Evolutionary conservation across 164 flowering plant genomes (phyloP).

Genomic region (Macadamia integrifolia): DNA sequence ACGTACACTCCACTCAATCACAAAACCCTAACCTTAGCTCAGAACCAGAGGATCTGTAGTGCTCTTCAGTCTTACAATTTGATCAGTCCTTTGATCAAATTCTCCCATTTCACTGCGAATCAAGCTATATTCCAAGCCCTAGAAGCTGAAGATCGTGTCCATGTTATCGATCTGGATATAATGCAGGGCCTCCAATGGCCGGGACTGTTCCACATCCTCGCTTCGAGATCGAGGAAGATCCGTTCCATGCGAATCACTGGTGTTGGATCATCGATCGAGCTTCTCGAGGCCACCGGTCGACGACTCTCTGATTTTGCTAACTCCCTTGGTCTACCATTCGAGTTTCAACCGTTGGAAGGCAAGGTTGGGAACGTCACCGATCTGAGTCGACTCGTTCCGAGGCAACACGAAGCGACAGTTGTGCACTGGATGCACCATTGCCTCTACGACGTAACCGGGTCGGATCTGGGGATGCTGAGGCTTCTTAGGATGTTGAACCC

Average conservation of each 20-base stretch:
- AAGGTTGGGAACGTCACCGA: constrained; percentile 55
- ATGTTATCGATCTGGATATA: constrained; percentile 82
- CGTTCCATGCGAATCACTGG: constrained; percentile 68
- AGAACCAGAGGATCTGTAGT: constrained; percentile 38
- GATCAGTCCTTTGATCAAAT: constrained; percentile 65
- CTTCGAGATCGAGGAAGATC: constrained; percentile 52
- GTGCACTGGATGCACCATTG: constrained; percentile 94
- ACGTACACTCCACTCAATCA: constrained; percentile 40
- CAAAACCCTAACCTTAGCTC: constrained; percentile 29
- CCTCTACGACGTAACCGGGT: constrained; percentile 74
- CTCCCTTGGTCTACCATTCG: constrained; percentile 69
- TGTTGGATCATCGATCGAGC: constrained; percentile 58
- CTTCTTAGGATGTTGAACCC: constrained; percentile 48
- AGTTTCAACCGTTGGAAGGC: constrained; percentile 64
- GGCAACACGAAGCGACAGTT: constrained; percentile 44
- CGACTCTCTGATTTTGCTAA: constrained; percentile 80
- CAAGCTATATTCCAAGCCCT: constrained; percentile 76
- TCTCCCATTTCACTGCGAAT: constrained; percentile 90
- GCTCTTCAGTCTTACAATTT: constrained; percentile 79
- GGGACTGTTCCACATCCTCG: constrained; percentile 84
- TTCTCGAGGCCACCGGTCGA: constrained; percentile 64
- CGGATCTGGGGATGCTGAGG: constrained; percentile 52
- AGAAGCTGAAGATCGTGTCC: constrained; percentile 60
- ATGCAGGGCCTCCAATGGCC: constrained; percentile 99
- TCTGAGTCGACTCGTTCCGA: constrained; percentile 35